These are phyloP conservation scores for Alnus glutinosa DNA, from an alignment of 306 rosid genomes.

Conservation along the genomic window DNA sequence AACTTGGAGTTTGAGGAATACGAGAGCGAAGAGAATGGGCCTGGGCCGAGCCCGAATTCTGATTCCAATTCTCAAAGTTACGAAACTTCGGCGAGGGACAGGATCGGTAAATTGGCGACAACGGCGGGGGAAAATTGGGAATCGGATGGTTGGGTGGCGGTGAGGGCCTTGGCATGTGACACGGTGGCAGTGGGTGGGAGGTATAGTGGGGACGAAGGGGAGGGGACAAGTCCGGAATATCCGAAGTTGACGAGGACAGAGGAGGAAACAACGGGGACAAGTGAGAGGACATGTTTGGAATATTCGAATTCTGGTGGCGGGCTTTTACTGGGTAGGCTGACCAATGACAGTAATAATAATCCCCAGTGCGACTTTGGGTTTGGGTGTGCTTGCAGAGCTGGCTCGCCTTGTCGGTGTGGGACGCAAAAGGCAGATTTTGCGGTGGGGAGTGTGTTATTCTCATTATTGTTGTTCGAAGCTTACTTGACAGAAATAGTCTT, in stretches of 20 bases:
- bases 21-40: conserved; percentile 24
- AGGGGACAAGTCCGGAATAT: conserved; percentile 34
- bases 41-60: neutral
- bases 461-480: conserved; percentile 13
- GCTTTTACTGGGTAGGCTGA: conserved; percentile 24
- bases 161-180: conserved; percentile 38
- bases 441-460: conserved; percentile 21
- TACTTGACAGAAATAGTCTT: conserved; percentile 1
- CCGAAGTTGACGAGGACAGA: neutral
- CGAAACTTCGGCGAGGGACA: conserved; percentile 26
- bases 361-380: neutral
- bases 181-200: conserved; percentile 19
- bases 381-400: conserved; percentile 24
- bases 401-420: conserved; percentile 36
- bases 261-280: neutral
- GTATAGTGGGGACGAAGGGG: conserved; percentile 20
- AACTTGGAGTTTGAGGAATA: conserved; percentile 42
- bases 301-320: conserved; percentile 15
- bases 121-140: conserved; percentile 65
- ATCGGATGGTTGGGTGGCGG: conserved; percentile 61
- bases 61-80: neutral
- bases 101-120: conserved; percentile 57
- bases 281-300: conserved; percentile 36
- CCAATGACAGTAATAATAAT: neutral
- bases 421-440: conserved; percentile 5